A percentile compares a stretch with the other conserved stretches of the same genome.
Evolutionary conservation across 768 basidiomycete genomes (phyloP).

Genomic region (Psilocybe sp.): DNA sequence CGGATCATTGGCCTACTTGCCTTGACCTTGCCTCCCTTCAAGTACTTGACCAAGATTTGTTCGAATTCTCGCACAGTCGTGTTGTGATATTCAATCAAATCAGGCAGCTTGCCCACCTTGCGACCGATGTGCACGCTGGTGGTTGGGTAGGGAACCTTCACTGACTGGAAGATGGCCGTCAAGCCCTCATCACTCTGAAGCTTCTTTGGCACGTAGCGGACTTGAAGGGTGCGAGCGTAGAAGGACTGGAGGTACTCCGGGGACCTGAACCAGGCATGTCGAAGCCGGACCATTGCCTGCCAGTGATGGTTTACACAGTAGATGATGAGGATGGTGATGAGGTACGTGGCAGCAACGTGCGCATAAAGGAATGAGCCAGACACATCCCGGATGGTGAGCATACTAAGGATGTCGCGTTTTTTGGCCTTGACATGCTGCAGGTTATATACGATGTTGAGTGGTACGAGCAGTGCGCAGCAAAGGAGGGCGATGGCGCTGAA

Average conservation of each 20-base stretch:
- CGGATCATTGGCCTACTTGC: constrained; percentile 80
- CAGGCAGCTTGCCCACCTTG: constrained; percentile 83
- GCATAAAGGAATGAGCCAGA: constrained; percentile 70
- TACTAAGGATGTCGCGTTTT: constrained; percentile 63
- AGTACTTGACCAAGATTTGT: constrained; percentile 81
- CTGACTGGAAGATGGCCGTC: constrained; percentile 65
- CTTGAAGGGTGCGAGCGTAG: constrained; percentile 89
- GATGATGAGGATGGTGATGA: constrained; percentile 74
- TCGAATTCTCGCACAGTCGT: constrained; percentile 93
- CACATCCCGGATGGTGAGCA: constrained; percentile 87
- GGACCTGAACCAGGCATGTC: constrained; percentile 85
- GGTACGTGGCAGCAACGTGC: constrained; percentile 81
- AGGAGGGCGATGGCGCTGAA: constrained; percentile 65
- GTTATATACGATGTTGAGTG: constrained; percentile 86
- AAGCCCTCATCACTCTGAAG: constrained; percentile 86
- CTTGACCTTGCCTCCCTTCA: constrained; percentile 78
- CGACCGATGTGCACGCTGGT: constrained; percentile 89
- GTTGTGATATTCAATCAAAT: constrained; percentile 91
- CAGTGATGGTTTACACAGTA: constrained; percentile 73
- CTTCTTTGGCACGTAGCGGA: constrained; percentile 77
- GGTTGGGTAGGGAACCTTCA: constrained; percentile 85
- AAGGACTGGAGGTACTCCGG: constrained; percentile 87
- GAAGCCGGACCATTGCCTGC: constrained; percentile 74
- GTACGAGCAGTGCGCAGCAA: constrained; percentile 73
- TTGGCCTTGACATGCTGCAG: constrained; percentile 52